Conservation (phyloP, 495 filamentous ascomycete genomes). For the Cairneyella variabilis region DNA sequence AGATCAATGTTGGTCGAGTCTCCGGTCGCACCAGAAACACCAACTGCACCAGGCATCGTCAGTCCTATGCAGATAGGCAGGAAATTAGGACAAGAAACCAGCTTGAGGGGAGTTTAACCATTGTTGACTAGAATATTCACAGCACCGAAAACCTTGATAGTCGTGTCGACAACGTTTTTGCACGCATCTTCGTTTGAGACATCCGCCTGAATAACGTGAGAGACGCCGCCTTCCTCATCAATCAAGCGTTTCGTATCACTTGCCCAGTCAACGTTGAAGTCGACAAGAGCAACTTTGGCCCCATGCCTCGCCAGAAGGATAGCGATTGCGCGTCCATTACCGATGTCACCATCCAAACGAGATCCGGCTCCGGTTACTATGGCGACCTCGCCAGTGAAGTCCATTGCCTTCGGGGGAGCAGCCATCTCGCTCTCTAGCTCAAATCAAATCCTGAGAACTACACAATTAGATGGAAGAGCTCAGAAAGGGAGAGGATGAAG, state of each 20-base stretch:
- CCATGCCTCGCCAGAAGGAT: conserved; percentile 55
- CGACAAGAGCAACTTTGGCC: conserved; percentile 49
- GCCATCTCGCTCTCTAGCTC: no score
- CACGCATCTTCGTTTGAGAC: conserved; percentile 29
- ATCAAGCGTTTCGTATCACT: conserved; percentile 47
- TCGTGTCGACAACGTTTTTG: conserved; percentile 20
- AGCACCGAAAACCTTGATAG: conserved; percentile 23
- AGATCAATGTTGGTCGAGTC: conserved; percentile 53
- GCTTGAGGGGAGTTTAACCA: conserved; percentile 11
- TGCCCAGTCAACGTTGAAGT: conserved; percentile 44
- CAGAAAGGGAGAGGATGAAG: no score
- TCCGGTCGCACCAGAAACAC: conserved; percentile 47
- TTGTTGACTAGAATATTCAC: conserved; percentile 29
- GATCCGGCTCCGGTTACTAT: conserved; percentile 1
- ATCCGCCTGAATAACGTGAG: conserved; percentile 28
- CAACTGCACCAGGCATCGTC: conserved; percentile 47
- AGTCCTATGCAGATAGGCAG: no score
- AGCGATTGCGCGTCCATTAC: conserved; percentile 55
- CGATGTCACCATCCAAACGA: conserved; percentile 33
- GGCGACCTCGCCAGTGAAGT: not conserved
- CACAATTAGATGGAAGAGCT: no score
- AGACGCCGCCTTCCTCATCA: conserved; percentile 33
- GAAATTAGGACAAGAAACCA: no score
- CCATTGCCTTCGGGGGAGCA: not conserved
- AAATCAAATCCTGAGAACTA: no score